These are phyloP conservation scores for Pseudopithomyces chartarum DNA, from an alignment of 2,329 filamentous ascomycete species.

Conservation along the genomic window DNA sequence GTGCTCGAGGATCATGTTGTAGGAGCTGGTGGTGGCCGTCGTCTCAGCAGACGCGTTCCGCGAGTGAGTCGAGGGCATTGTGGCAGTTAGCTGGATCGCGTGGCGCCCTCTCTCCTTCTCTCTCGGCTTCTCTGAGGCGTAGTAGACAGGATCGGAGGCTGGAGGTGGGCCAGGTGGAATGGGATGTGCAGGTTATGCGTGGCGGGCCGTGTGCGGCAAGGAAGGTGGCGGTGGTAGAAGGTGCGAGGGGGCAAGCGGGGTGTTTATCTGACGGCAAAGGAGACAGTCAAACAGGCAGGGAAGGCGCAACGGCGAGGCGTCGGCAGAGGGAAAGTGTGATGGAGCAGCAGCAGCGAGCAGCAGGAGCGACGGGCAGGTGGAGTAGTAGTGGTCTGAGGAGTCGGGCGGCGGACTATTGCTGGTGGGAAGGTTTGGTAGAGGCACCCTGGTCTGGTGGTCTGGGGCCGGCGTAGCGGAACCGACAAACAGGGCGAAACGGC, in stretches of 20 bases:
- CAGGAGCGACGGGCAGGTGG: slow-evolving; percentile 8
- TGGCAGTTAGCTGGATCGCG: slow-evolving; percentile 3
- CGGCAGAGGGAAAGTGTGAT: slow-evolving; percentile 7
- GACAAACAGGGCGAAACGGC: slow-evolving; percentile 3
- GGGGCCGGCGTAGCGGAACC: slow-evolving; percentile 11
- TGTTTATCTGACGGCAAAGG: background rate
- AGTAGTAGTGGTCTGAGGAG: slow-evolving; percentile 9
- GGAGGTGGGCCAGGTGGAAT: background rate
- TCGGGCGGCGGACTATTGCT: slow-evolving; percentile 11
- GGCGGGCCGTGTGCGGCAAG: slow-evolving; percentile 5
- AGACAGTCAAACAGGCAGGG: slow-evolving; percentile 12
- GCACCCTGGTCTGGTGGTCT: slow-evolving; percentile 21
- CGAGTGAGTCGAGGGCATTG: slow-evolving; percentile 44
- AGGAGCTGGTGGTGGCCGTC: slow-evolving; percentile 36
- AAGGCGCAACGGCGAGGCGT: slow-evolving; percentile 11
- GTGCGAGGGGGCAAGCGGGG: background rate
- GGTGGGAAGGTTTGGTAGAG: slow-evolving; percentile 15
- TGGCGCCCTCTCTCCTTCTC: no score
- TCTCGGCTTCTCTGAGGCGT: background rate
- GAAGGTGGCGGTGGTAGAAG: slow-evolving; percentile 4
- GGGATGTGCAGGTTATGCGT: slow-evolving; percentile 1
- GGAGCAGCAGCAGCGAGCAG: slow-evolving; percentile 2
- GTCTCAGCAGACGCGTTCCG: slow-evolving; percentile 45
- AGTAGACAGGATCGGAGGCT: background rate
- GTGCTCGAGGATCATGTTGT: slow-evolving; percentile 46